phyloP scores from a whole-genome alignment of 2,329 filamentous ascomycete genomes.

The Scedosporium minutisporum region DNA sequence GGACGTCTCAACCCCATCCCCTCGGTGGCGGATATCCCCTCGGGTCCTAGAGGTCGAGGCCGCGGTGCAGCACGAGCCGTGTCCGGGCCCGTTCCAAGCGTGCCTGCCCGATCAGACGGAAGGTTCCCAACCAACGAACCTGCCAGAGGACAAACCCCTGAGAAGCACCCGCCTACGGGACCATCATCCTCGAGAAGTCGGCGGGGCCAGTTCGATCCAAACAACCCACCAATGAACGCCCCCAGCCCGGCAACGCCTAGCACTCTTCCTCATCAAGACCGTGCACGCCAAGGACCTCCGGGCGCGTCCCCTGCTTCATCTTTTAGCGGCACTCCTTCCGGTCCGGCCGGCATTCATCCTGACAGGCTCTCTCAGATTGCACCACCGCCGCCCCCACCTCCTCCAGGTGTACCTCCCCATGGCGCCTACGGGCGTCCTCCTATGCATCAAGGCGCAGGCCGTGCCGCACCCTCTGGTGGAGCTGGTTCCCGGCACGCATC shows the following conservation, averaged over 20 bases:
- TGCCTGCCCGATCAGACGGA: slow-evolving; percentile 30
- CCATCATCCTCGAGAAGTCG: slow-evolving; percentile 36
- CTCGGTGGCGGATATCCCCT: slow-evolving; percentile 35
- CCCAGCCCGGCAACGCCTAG: slow-evolving; percentile 8
- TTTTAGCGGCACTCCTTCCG: slow-evolving; percentile 1
- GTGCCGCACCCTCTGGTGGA: slow-evolving; percentile 5
- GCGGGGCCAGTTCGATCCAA: slow-evolving; percentile 14
- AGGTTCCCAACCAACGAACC: slow-evolving; percentile 31
- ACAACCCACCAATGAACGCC: neutral
- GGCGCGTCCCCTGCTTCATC: slow-evolving; percentile 4
- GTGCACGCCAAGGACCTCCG: slow-evolving; percentile 1
- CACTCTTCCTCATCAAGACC: slow-evolving; percentile 9
- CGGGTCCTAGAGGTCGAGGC: slow-evolving; percentile 46
- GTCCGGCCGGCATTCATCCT: slow-evolving; percentile 32
- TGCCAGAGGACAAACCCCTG: slow-evolving; percentile 33
- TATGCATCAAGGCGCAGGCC: slow-evolving; percentile 6
- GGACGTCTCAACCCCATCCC: slow-evolving; percentile 49
- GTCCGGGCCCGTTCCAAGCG: slow-evolving; percentile 22
- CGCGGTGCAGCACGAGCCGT: slow-evolving; percentile 29
- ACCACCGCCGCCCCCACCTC: slow-evolving; percentile 19
- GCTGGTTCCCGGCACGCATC: slow-evolving; percentile 1
- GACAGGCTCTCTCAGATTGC: slow-evolving; percentile 40
- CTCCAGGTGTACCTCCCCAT: slow-evolving; percentile 21
- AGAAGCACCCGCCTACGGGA: slow-evolving; percentile 43
- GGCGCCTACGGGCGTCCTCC: slow-evolving; percentile 1